Evolutionary conservation across 495 filamentous ascomycete species (phyloP).

Genomic region (Tuber indicum): DNA sequence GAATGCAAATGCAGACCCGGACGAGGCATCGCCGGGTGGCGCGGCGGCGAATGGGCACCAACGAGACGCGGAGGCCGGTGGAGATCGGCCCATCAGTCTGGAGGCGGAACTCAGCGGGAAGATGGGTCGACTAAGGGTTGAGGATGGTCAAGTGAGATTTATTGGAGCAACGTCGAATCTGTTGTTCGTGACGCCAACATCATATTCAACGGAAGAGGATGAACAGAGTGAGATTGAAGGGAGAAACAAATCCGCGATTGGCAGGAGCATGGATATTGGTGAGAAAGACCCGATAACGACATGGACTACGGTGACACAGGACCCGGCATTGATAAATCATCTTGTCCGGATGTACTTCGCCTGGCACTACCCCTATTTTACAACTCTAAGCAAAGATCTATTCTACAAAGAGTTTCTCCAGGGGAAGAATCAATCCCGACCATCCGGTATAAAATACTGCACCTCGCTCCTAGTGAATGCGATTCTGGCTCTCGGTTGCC

Average conservation of each 20-base stretch:
- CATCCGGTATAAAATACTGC: slow-evolving; percentile 61
- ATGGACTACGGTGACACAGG: slow-evolving; percentile 82
- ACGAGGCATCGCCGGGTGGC: slow-evolving; percentile 36
- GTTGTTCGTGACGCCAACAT: slow-evolving; percentile 62
- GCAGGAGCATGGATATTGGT: slow-evolving; percentile 45
- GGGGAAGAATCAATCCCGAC: slow-evolving; percentile 43
- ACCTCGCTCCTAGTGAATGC: slow-evolving; percentile 86
- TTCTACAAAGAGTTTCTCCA: slow-evolving; percentile 76
- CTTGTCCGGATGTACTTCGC: slow-evolving; percentile 96
- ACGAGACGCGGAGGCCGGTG: slow-evolving; percentile 42
- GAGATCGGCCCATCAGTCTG: slow-evolving; percentile 55
- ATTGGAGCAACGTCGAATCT: slow-evolving; percentile 93
- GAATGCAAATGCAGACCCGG: slow-evolving; percentile 38
- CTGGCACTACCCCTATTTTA: slow-evolving; percentile 98
- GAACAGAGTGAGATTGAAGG: slow-evolving; percentile 48
- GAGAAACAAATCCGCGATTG: slow-evolving; percentile 36
- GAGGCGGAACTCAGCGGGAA: slow-evolving; percentile 84
- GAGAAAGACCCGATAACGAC: slow-evolving; percentile 63
- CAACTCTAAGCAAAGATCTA: slow-evolving; percentile 77
- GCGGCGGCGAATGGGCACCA: background rate
- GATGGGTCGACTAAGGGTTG: slow-evolving; percentile 80
- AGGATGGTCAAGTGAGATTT: slow-evolving; percentile 86
- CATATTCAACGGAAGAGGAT: slow-evolving; percentile 46
- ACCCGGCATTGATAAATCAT: slow-evolving; percentile 72
- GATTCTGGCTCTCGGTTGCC: slow-evolving; percentile 92